phyloP scores from a whole-genome alignment of 225 moss, liverwort and hornwort species.

The Physcomitrellopsis africana region DNA sequence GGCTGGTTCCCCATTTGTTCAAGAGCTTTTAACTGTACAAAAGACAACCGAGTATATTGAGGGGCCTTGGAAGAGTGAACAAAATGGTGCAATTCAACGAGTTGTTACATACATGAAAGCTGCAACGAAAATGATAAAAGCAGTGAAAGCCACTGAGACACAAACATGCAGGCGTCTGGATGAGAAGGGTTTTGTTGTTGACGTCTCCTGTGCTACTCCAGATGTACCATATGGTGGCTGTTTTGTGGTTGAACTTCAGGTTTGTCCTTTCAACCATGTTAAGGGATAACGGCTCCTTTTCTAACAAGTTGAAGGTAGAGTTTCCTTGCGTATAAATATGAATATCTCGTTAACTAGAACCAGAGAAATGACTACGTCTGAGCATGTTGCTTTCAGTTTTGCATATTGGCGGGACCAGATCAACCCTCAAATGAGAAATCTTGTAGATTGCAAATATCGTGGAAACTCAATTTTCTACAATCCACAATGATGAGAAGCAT shows the following conservation, averaged over 20 bases:
- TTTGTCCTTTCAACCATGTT: neutral
- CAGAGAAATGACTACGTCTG: neutral
- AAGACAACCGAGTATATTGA: constrained; percentile 51
- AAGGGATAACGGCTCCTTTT: too few species aligned
- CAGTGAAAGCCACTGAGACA: constrained; percentile 56
- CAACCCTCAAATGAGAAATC: constrained; percentile 48
- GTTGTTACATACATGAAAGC: constrained; percentile 54
- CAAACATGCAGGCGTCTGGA: constrained; percentile 61
- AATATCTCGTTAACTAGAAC: neutral
- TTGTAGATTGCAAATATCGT: constrained; percentile 55
- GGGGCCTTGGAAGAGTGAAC: constrained; percentile 56
- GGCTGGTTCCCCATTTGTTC: constrained; percentile 58
- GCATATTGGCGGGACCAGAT: constrained; percentile 31
- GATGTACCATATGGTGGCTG: constrained; percentile 58
- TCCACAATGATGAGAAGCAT: constrained; percentile 61
- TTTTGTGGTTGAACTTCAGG: constrained; percentile 52
- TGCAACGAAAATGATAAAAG: constrained; percentile 54
- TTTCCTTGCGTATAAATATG: too few species aligned
- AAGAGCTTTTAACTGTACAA: constrained; percentile 49
- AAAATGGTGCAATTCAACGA: constrained; percentile 44
- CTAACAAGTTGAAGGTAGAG: too few species aligned
- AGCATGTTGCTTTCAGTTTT: constrained; percentile 26
- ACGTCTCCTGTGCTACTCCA: constrained; percentile 49
- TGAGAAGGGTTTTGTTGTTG: constrained; percentile 52
- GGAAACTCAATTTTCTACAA: constrained; percentile 68